These are phyloP conservation scores for Phaeosphaeriaceae sp. DNA, from an alignment of 2,329 filamentous ascomycete genomes.

Conservation along the genomic window DNA sequence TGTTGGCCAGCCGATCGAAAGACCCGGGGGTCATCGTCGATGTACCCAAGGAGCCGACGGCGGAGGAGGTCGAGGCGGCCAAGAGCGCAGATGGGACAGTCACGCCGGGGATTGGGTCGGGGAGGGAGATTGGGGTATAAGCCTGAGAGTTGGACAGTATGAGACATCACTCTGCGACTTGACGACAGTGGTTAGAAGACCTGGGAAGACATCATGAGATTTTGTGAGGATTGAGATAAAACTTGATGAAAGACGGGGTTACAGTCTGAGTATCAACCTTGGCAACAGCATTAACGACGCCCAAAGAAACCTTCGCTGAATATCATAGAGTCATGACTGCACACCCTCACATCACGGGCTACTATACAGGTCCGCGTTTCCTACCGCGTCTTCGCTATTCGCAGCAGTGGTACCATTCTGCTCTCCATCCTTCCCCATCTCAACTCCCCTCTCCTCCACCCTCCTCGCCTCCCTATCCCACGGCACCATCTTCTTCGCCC, in stretches of 20 bases:
- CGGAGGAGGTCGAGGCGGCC: conserved; percentile 53
- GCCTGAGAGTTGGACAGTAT: too few species aligned
- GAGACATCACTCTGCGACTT: too few species aligned
- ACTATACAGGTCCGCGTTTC: not conserved
- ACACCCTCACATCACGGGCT: not conserved
- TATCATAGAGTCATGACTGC: too few species aligned
- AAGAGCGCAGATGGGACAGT: conserved; percentile 24
- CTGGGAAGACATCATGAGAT: too few species aligned
- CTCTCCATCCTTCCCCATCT: too few species aligned
- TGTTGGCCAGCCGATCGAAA: conserved; percentile 46
- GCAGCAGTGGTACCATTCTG: too few species aligned
- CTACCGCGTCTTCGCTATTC: not conserved
- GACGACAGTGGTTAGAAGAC: too few species aligned
- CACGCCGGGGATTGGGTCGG: conserved; percentile 12
- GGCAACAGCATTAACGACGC: too few species aligned
- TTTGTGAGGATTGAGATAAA: too few species aligned
- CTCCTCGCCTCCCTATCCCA: conserved; percentile 34
- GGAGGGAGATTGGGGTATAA: not conserved
- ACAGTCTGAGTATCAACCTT: too few species aligned
- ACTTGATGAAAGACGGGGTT: too few species aligned
- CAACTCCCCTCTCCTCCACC: not conserved
- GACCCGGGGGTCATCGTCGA: conserved; percentile 56
- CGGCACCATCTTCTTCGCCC: conserved; percentile 58
- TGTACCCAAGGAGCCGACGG: conserved; percentile 51
- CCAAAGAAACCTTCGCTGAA: too few species aligned